Conservation (phyloP, 345 rosid species). For the Gossypium rotundifolium region DNA sequence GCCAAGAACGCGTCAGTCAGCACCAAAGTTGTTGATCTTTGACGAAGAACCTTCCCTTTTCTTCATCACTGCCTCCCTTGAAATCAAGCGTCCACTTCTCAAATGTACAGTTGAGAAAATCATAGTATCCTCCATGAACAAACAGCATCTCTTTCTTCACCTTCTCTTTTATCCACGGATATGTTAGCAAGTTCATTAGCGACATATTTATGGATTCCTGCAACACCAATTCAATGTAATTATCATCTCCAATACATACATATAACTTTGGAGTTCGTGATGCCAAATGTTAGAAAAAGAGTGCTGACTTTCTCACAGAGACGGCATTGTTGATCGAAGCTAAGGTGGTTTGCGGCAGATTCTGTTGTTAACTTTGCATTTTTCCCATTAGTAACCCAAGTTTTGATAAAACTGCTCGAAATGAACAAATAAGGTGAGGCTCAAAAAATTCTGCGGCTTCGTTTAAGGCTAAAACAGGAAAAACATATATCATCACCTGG, state of each 20-base stretch:
- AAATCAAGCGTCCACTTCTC: constrained; percentile 53
- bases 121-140: constrained; percentile 66
- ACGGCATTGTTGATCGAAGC: constrained; percentile 79
- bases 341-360: constrained; percentile 49
- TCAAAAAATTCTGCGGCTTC: not conserved
- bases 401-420: constrained; percentile 63
- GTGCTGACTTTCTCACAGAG: constrained; percentile 75
- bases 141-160: constrained; percentile 35
- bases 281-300: not conserved
- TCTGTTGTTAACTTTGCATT: constrained; percentile 62
- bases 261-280: not conserved
- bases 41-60: constrained; percentile 8
- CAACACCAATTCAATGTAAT: constrained; percentile 10
- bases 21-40: constrained; percentile 42
- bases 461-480: not conserved
- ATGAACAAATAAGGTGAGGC: constrained; percentile 1
- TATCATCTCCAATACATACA: not conserved
- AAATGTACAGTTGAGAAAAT: constrained; percentile 50
- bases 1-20: constrained; percentile 10
- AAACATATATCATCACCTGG: constrained; percentile 41
- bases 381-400: constrained; percentile 75
- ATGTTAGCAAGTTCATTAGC: constrained; percentile 52
- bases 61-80: constrained; percentile 21
- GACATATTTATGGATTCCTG: constrained; percentile 67
- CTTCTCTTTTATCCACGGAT: constrained; percentile 69